Evolutionary conservation across 2,329 filamentous ascomycete genomes (phyloP).

Genomic region (Hymenoscyphus repandus): DNA sequence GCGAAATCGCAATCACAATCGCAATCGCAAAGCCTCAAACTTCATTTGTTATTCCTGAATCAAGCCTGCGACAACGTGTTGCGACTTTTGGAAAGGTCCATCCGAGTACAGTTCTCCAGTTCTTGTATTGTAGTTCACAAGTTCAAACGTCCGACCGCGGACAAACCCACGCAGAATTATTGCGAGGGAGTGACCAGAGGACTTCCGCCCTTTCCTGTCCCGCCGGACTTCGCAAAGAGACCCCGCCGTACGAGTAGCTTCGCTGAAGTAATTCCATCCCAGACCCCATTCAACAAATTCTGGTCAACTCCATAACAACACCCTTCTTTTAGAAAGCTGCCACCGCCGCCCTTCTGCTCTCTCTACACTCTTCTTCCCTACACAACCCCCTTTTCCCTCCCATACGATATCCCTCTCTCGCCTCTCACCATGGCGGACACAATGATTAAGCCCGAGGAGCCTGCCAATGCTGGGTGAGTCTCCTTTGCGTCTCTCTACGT

Average conservation of each 20-base stretch:
- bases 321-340: not conserved
- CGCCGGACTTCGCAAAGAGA: not conserved
- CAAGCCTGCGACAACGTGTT: not conserved
- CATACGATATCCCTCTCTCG: conserved; percentile 11
- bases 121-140: no score
- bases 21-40: not conserved
- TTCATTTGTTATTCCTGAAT: not conserved
- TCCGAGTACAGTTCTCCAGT: no score
- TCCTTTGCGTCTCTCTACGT: conserved; percentile 22
- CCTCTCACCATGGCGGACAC: conserved; percentile 42
- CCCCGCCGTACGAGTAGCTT: conserved; percentile 7
- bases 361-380: conserved; percentile 14
- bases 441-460: conserved; percentile 44
- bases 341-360: conserved; percentile 12
- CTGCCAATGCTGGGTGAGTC: conserved; percentile 47
- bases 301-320: conserved; percentile 1
- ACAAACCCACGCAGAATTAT: not conserved
- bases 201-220: not conserved
- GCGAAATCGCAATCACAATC: not conserved
- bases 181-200: no score
- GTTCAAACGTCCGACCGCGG: no score
- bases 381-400: conserved; percentile 5
- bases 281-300: conserved; percentile 17
- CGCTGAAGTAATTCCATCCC: conserved; percentile 4
- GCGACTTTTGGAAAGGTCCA: no score